Evolutionary conservation across 2,329 filamentous ascomycete species (phyloP).

Genomic region (Ilyonectria sp.): DNA sequence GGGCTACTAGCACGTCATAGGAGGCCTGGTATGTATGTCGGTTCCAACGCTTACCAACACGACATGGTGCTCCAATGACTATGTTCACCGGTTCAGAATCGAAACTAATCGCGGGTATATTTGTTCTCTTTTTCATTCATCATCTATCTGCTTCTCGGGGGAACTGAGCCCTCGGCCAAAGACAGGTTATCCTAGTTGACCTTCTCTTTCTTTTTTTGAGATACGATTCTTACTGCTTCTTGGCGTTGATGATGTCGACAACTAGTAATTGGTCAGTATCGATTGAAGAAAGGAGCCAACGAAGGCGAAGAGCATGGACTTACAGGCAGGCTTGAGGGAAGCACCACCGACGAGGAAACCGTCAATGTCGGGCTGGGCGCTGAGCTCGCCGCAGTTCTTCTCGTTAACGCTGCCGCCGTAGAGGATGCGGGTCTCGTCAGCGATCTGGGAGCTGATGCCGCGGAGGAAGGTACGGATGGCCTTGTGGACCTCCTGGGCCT

Average conservation of each 20-base stretch:
- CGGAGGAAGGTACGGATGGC: slow-evolving; percentile 93
- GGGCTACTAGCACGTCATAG: neutral
- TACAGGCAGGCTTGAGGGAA: slow-evolving; percentile 95
- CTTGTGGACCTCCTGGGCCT: slow-evolving; percentile 94
- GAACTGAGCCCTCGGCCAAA: slow-evolving; percentile 8
- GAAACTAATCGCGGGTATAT: slow-evolving; percentile 39
- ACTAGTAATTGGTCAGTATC: slow-evolving; percentile 55
- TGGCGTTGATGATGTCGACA: slow-evolving; percentile 73
- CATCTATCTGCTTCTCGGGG: slow-evolving; percentile 35
- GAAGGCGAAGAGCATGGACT: slow-evolving; percentile 55
- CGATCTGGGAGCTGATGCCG: slow-evolving; percentile 79
- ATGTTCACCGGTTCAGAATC: neutral
- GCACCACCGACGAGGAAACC: slow-evolving; percentile 98
- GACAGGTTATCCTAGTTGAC: slow-evolving; percentile 30
- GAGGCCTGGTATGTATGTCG: neutral
- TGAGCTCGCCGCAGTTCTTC: slow-evolving; percentile 97
- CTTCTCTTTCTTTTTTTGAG: slow-evolving; percentile 32
- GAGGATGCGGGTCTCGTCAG: slow-evolving; percentile 92
- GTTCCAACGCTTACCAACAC: neutral
- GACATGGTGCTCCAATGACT: neutral
- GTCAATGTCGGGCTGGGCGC: slow-evolving; percentile 95
- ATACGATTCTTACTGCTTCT: slow-evolving; percentile 59
- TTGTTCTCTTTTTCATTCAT: slow-evolving; percentile 45
- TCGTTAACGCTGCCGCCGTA: slow-evolving; percentile 97
- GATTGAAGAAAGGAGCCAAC: neutral